Base-by-base conservation (phyloP, 1,284 basidiomycete genomes). In the Cryptococcus floricola region DNA sequence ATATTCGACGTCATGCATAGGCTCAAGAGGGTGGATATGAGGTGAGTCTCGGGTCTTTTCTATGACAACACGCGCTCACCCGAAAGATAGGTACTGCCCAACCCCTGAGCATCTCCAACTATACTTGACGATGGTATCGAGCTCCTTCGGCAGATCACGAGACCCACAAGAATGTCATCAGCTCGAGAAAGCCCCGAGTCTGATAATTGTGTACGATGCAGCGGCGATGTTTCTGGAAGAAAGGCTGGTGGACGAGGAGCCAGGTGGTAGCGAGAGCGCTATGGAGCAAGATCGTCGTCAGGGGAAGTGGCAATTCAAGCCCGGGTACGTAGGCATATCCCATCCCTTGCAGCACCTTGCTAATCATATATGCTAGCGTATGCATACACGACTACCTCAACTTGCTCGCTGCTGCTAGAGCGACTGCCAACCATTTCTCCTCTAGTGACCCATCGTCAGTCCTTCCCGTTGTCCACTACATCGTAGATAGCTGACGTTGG, bases 181-280 rank as follows among this genome's bases (percentile, higher is more conserved):
- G 45, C 10, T 38, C 50, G 18, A 37, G 39, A 41, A 18, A 37
- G 0, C 56, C n/a, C 66, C 68, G 5, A 61, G 61, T 2, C 39
- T 75, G 31, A 58, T 75, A 1, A 58, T 75, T 2, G 55, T 73
- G 2, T 68, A 66, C 60, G 67, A 75, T 44, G 46, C 70, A 1
- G 65, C 59, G 5, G 56, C 44, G n/a, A 41, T 70, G 38, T 58
- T 71, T 39, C 64, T 68, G 60, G 48, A 9, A 16, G 54, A 56
- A 34, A 50, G 14, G 14, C 9, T 39, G 38, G 23, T 10, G 14
- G 39, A 23, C 44, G 46, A 13, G 43, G 39, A 16, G 39, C 9
- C 9, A 16, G 37, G 19, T 16, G 41, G 48, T 19, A 57, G 31
- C 10, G 38, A 28, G 23, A 41, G 25, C 8, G 56, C 31, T 13